These are phyloP conservation scores for Phoenix dactylifera DNA, from an alignment of 176 grass and related monocot genomes.

Conservation along the genomic window DNA sequence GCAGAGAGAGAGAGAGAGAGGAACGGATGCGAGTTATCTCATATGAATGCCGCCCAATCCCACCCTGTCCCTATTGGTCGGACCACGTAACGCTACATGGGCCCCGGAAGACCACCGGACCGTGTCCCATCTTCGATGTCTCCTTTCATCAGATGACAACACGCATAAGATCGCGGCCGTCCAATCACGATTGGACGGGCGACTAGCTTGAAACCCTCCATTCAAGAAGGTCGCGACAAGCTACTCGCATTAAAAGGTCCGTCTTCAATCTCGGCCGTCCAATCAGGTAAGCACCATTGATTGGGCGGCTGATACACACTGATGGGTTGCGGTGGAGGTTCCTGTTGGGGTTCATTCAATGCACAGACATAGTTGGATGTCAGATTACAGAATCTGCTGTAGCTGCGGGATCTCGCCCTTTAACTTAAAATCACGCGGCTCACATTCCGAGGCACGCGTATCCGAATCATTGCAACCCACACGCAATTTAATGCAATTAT, in stretches of 20 bases:
- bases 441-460: slow-evolving; percentile 11
- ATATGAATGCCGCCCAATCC: no score
- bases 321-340: background rate
- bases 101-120: no score
- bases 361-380: background rate
- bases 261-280: background rate
- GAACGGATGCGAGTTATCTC: no score
- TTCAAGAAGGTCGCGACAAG: no score
- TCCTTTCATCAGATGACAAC: background rate
- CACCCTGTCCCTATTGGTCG: no score
- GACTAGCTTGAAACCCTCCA: background rate
- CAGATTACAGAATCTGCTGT: background rate
- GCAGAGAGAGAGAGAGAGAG: no score
- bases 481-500: no score
- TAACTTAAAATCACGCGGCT: slow-evolving; percentile 20
- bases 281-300: background rate
- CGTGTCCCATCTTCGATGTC: no score
- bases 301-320: background rate
- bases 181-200: slow-evolving; percentile 1
- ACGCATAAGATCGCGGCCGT: background rate
- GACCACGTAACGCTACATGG: no score
- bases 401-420: background rate
- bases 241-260: background rate
- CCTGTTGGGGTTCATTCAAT: background rate
- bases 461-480: background rate